Evolutionary conservation across 495 filamentous ascomycete genomes (phyloP), one percentile per base, ranked within the genome.

Genomic region (Penicillium waksmanii): DNA sequence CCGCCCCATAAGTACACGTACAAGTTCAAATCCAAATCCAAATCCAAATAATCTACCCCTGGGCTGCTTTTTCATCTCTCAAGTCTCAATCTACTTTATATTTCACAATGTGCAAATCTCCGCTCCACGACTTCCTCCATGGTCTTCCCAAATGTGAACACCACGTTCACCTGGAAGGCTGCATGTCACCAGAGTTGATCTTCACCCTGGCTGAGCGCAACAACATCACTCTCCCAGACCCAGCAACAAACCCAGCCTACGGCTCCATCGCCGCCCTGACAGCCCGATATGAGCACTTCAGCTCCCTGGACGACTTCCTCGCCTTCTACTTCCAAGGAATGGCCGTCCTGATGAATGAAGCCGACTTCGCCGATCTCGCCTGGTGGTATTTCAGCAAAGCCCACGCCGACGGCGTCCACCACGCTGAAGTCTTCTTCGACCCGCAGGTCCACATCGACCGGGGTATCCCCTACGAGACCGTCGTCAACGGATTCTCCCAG

Each of bases 351-450:
- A 64, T 81, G 25, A 74, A 79, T 9, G 75, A 79, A 15, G 62
- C 73, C 31, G 89, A 92, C 73, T 93, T 91, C 65, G 85, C 91
- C 63, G 80, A 82, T n/a, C 77, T 94, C 1, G 88, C 89, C 19
- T 92, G 85, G 80, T 78, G 81, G 34, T 93, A 92, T 71, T 89
- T 92, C 72, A 53, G 76, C 40, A 84, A 79, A 51, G 89, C 88
- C 1, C 79, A 87, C 53, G 66, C 74, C 0, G 85, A 89, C 62
- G 85, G 84, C 51, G 87, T 92, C 8, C 78, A 84, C 36, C 89
- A 93, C 60, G 88, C 88, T 3, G 90, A 94, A 63, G 82, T 91
- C 52, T 92, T 91, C 74, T 92, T 92, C 74, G 89, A 92, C 68
- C 89, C 89, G 8, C 89, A 93, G 63, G 87, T 87, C 4, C 89